Conservation (phyloP, 192 early-diverging fungal species). For the Coemansia sp. region DNA sequence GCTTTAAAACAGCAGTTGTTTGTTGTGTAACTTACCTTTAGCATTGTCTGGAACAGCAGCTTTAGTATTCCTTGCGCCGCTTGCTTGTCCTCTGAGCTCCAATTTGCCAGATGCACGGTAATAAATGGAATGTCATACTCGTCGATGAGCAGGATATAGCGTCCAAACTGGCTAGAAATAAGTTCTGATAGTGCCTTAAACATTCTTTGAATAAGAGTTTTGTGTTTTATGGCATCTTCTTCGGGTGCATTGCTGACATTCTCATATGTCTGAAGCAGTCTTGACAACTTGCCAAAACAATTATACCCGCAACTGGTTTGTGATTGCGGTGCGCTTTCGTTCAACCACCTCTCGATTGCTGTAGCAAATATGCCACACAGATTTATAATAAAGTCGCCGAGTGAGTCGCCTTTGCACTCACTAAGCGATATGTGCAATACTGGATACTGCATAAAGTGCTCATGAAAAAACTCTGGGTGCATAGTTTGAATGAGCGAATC, state of each 20-base stretch:
- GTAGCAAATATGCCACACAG: conserved; percentile 7
- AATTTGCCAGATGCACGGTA: conserved; percentile 13
- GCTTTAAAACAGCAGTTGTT: too few relatives aligned
- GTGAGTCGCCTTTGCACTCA: conserved; percentile 11
- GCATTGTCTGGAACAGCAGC: conserved; percentile 27
- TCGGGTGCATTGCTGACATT: neutral
- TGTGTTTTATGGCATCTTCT: neutral
- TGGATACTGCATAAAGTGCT: conserved; percentile 48
- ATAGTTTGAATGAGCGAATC: conserved; percentile 26
- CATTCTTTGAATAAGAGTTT: neutral
- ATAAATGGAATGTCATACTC: conserved; percentile 53
- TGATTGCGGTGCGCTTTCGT: neutral
- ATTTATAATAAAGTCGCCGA: conserved; percentile 14
- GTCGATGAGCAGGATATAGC: conserved; percentile 39
- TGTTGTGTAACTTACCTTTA: conserved; percentile 25
- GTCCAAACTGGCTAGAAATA: conserved; percentile 15
- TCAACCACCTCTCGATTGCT: neutral
- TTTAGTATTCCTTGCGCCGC: conserved; percentile 18
- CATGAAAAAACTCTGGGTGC: conserved; percentile 26
- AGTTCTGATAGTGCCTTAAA: conserved; percentile 19
- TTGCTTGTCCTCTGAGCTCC: conserved; percentile 16
- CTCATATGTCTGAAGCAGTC: neutral
- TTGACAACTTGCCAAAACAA: too few relatives aligned
- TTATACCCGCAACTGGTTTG: too few relatives aligned
- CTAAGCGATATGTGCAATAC: conserved; percentile 35